These are phyloP conservation scores for Luvunga scandens DNA, from an alignment of 345 rosid species.

Conservation along the genomic window DNA sequence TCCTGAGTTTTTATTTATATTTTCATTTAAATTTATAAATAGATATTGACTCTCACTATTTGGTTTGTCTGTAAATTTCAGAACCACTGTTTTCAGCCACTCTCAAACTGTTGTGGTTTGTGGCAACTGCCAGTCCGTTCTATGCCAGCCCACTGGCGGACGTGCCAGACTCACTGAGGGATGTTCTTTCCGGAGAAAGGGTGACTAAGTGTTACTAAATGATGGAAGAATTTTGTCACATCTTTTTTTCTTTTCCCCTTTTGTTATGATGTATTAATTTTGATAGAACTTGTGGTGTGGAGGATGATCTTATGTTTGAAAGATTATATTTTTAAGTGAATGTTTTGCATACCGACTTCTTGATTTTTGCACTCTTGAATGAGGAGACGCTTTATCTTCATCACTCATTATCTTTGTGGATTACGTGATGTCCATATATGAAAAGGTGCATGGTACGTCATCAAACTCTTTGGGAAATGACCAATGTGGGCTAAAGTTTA, in stretches of 20 bases:
- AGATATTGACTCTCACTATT: background rate
- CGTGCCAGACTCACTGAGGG: conserved; percentile 66
- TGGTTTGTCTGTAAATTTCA: too few relatives aligned
- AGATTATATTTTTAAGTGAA: background rate
- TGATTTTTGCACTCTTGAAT: too few relatives aligned
- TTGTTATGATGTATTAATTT: background rate
- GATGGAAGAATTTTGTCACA: background rate
- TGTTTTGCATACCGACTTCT: background rate
- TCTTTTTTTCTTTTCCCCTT: background rate
- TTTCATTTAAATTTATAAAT: background rate
- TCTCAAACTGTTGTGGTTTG: conserved; percentile 76
- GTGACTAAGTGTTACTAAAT: conserved; percentile 28
- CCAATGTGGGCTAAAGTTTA: too few relatives aligned
- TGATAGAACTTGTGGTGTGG: background rate
- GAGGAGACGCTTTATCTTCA: too few relatives aligned
- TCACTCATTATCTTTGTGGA: too few relatives aligned
- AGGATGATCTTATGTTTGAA: background rate
- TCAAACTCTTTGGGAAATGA: too few relatives aligned
- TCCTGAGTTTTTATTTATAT: background rate
- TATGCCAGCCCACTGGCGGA: conserved; percentile 79
- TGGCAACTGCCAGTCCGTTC: conserved; percentile 68
- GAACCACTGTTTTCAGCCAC: conserved; percentile 75
- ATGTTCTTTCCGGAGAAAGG: conserved; percentile 69
- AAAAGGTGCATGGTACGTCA: too few relatives aligned
- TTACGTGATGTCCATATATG: too few relatives aligned